Base-by-base conservation (phyloP, 768 basidiomycete species). In the Omphalotus guepiniiformis region DNA sequence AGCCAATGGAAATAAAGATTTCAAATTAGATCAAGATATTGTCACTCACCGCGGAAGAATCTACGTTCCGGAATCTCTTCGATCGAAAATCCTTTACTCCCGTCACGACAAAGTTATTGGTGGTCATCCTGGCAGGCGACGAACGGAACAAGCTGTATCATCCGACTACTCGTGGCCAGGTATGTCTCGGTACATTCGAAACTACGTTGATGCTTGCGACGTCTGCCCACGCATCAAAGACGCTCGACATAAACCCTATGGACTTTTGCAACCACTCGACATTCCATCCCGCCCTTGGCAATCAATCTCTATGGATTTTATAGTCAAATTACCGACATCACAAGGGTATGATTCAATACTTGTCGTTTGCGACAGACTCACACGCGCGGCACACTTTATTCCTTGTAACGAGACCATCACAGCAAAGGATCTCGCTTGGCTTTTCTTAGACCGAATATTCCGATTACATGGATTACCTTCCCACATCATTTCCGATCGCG, bases 381-480 rank as follows among this genome's bases (percentile, higher is more conserved):
- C 70, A n/a, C 68, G 70, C 39, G 58, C 59, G 48, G 67, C 63
- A 2, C 65, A 71, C 45, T 76, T 79, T 53, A 64, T 76, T 27
- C 70, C 72, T 1, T 55, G 58, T 41, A 45, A 51, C 28, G 51
- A 67, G 19, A 53, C 48, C 7, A 55, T 66, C 28, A 55, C 54
- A 13, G 55, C 71, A 1, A 39, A 51, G 1, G 61, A 67, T 15
- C 55, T 73, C 3, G 64, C 68, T 0, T 52, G 57, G 43, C 41
- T 74, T 1, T 73, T 70, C 51, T 29, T 72, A 12, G 52, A 64
- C 18, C 57, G 61, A 22, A 57, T 74, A 25, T 73, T 65, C 48
- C 53, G 53, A 15, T 46, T 60, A 21, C 67, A 72, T 47, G 67
- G 70, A 11, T 50, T 71, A 6, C 65, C 61, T n/a, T 23, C 58